Base-by-base conservation (phyloP, 495 filamentous ascomycete species). In the Penicillium tannophilum region DNA sequence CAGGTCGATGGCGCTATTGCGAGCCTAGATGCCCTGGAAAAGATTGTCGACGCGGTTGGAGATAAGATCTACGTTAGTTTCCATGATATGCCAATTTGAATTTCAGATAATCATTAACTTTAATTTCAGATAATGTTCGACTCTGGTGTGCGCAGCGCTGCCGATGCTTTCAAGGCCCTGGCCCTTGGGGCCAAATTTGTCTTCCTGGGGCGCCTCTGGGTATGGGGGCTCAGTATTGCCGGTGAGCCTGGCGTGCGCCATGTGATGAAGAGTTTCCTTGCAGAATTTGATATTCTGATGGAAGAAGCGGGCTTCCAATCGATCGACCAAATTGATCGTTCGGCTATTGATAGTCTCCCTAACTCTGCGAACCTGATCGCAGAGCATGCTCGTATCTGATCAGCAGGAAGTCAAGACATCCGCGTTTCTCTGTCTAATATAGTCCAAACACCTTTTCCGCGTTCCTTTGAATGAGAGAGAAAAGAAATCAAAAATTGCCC, bases 221-320 rank as follows among this genome's bases (percentile, higher is more conserved):
- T 90, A 36, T 90, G 82, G 77, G 86, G 79, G 1, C 61, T 89
- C 28, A 74, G 78, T 44, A 82, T 86, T 42, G 79, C 78, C 62
- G 87, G 85, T 16, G 83, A 89, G 67, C 64, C 80, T 12, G 83
- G 85, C 0, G 84, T 87, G 11, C 67, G 84, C 0, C 85, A 89
- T 74, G 84, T 88, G 1, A 77, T 88, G 77, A 88, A 86, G 76
- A 76, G 77, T 6, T 68, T 89, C 44, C 59, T 90, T 47, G 85
- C 85, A 0, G 86, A 89, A 52, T 82, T 90, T 31, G 87, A 90
- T 72, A 85, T 88, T 36, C 54, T 86, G 52, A 84, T 89, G 82
- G 82, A 79, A 41, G 79, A 84, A n/a, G 84, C 77, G n/a, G 86
- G 86, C 16, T 85, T 83, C 61, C 39, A 56, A 17, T 48, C 52